Evolutionary conservation across 2,329 filamentous ascomycete species (phyloP), one percentile per base, ranked within the genome.

Genomic region (Elsinoe batatas): DNA sequence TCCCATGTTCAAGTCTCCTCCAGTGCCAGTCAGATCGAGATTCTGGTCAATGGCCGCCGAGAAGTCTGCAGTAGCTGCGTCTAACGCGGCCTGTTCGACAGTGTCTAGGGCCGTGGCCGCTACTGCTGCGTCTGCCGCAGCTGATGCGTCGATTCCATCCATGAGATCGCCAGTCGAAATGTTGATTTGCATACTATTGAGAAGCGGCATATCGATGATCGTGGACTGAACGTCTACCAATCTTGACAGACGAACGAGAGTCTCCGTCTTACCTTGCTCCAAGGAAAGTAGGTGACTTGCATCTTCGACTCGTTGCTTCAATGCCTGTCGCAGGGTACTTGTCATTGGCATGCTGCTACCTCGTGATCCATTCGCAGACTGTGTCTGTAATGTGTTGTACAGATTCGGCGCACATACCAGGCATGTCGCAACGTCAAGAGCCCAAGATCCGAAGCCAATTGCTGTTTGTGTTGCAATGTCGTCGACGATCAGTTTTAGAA

Each of bases 401-500:
- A 65, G 71, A 57, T 63, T 71, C 63, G 85, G 84, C 0, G 85
- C 81, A 64, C 85, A 88, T 8, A 91, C 75, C 6, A 91, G 72
- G 0, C 84, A 80, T 2, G 79, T 80, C 2, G 80, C 85, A 8
- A 90, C 76, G 62, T 91, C 87, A 56, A 89, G 79, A 0, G 80
- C 81, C 4, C 83, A 72, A 56, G 78, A 76, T 1, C 78, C 80
- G 60, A 79, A 81, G 3, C 80, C 79, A 0, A 74, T 68, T 30
- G 82, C 79, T 0, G 79, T 80, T 59, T 85, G 81, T 15, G 78
- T 69, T 61, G 79, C 81, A 5, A 88, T 69, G 61, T 90, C 86
- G 6, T 88, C 82, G 10, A 88, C 65, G 18, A 91, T 79, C 5
- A 81, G 70, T 1, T 75, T 68, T 0, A 91, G 69, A 0, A 88